Percentiles rank a stretch among this genome's conserved stretches.
phyloP scores from a whole-genome alignment of 2,329 filamentous ascomycete genomes.

The Teratosphaeria zuluensis region DNA sequence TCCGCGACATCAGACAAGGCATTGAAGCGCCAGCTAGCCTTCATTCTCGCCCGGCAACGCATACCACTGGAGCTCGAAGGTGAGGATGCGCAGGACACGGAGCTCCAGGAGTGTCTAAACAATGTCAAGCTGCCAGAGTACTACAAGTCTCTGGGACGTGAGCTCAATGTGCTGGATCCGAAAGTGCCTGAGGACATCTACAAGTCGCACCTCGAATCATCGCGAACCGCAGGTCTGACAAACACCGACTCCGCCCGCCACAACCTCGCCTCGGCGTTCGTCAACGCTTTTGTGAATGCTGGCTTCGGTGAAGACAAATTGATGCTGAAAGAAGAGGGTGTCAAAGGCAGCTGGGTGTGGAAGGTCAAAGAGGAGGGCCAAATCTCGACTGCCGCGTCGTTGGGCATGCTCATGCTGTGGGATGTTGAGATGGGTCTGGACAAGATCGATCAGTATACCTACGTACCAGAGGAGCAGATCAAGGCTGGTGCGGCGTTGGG shows the following conservation, averaged over 20 bases:
- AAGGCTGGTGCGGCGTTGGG: constrained; percentile 86
- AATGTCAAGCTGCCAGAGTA: constrained; percentile 83
- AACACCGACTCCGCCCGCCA: constrained; percentile 93
- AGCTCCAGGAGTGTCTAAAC: constrained; percentile 72
- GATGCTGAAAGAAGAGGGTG: constrained; percentile 76
- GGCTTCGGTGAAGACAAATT: constrained; percentile 95
- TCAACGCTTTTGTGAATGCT: constrained; percentile 94
- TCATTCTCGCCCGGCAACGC: constrained; percentile 82
- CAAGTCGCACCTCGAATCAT: constrained; percentile 97
- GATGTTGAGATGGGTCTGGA: constrained; percentile 87
- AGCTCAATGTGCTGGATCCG: constrained; percentile 91
- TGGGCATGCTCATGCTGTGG: constrained; percentile 87
- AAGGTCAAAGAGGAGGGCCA: constrained; percentile 98
- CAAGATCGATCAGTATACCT: constrained; percentile 90
- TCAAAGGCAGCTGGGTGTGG: constrained; percentile 94
- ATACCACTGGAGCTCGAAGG: constrained; percentile 63
- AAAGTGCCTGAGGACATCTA: constrained; percentile 98
- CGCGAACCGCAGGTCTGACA: constrained; percentile 80
- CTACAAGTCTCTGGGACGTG: constrained; percentile 89
- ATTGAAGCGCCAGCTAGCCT: constrained; percentile 86
- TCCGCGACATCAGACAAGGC: constrained; percentile 69
- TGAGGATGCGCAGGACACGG: constrained; percentile 60
- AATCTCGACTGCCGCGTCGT: constrained; percentile 88
- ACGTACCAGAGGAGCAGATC: constrained; percentile 71
- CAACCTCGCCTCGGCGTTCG: constrained; percentile 90